These are phyloP conservation scores for Amanita rubescens DNA, from an alignment of 768 basidiomycete genomes.

Conservation along the genomic window DNA sequence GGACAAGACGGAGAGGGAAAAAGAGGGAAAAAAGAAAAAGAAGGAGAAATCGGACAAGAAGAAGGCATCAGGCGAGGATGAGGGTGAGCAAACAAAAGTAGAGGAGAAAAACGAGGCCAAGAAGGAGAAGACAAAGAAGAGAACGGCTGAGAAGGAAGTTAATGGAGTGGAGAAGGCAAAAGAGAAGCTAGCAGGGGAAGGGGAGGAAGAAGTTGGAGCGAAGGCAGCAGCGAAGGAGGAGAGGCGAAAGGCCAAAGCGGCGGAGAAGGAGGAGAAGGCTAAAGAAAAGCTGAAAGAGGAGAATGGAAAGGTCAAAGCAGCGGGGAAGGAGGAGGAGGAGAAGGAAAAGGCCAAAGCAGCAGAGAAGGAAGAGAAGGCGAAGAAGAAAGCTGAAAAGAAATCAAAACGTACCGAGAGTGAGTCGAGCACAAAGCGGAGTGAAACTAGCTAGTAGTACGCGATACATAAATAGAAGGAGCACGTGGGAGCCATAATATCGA, in stretches of 20 bases:
- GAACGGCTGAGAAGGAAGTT: slow-evolving; percentile 9
- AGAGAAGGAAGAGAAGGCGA: slow-evolving; percentile 5
- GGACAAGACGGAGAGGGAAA: slow-evolving; percentile 18
- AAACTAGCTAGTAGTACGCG: slow-evolving; percentile 11
- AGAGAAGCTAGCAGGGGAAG: not conserved
- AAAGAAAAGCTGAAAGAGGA: too few species aligned
- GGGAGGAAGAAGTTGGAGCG: slow-evolving; percentile 12
- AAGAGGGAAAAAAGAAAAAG: not conserved
- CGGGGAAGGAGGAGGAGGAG: not conserved
- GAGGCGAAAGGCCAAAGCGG: slow-evolving; percentile 12
- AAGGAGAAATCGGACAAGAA: not conserved
- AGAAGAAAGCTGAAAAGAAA: slow-evolving; percentile 21
- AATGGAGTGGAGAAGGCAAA: not conserved
- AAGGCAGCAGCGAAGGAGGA: slow-evolving; percentile 11
- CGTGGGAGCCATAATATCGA: slow-evolving; percentile 10
- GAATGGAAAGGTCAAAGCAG: too few species aligned
- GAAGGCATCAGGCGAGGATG: not conserved
- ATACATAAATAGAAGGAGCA: slow-evolving; percentile 8
- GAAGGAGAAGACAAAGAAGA: slow-evolving; percentile 11
- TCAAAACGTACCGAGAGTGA: too few species aligned
- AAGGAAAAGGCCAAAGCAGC: not conserved
- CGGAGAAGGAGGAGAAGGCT: slow-evolving; percentile 12
- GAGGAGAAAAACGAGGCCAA: slow-evolving; percentile 11
- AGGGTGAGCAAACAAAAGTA: not conserved
- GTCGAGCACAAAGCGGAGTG: slow-evolving; percentile 19